Conservation (phyloP, 2,329 filamentous ascomycete genomes). For the Stagonosporopsis cucurbitacearum region DNA sequence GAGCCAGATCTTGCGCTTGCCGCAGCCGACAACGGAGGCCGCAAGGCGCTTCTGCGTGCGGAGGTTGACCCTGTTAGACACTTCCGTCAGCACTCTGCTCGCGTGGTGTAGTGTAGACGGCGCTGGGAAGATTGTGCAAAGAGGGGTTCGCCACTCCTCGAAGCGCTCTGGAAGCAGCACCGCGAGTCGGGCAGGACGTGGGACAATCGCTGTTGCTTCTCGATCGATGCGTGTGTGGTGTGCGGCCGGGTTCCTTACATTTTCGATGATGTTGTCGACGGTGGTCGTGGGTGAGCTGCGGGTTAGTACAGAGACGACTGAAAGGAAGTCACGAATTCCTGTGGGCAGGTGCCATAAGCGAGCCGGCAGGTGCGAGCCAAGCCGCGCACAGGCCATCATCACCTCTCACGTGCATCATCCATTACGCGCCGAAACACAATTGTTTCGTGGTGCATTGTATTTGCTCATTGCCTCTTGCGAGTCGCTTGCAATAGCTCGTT, state of each 20-base stretch:
- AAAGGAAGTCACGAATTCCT: slow-evolving; percentile 15
- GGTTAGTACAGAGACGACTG: slow-evolving; percentile 16
- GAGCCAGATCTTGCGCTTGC: slow-evolving; percentile 99
- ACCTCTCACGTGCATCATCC: slow-evolving; percentile 15
- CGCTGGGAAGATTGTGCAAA: slow-evolving; percentile 31
- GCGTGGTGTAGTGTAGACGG: slow-evolving; percentile 27
- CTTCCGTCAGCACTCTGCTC: slow-evolving; percentile 39
- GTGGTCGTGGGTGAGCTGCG: slow-evolving; percentile 43
- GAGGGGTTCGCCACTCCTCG: slow-evolving; percentile 47
- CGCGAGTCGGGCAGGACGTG: slow-evolving; percentile 29
- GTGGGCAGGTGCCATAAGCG: slow-evolving; percentile 20
- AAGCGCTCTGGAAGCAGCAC: slow-evolving; percentile 30
- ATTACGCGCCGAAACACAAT: slow-evolving; percentile 11
- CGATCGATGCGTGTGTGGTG: slow-evolving; percentile 20
- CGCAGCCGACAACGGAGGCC: slow-evolving; percentile 97
- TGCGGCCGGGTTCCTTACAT: slow-evolving; percentile 47
- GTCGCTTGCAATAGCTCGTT: background rate
- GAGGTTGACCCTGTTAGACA: slow-evolving; percentile 87
- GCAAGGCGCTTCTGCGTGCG: slow-evolving; percentile 99
- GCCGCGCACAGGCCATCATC: slow-evolving; percentile 4
- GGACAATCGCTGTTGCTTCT: slow-evolving; percentile 28
- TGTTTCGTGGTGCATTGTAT: background rate
- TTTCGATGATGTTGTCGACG: slow-evolving; percentile 51
- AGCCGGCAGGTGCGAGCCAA: slow-evolving; percentile 11
- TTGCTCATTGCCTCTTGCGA: background rate